Percentiles rank a stretch among this genome's conserved stretches.
These are phyloP conservation scores for Phellopilus nigrolimitatus DNA, from an alignment of 1,284 basidiomycete genomes.

Conservation along the genomic window DNA sequence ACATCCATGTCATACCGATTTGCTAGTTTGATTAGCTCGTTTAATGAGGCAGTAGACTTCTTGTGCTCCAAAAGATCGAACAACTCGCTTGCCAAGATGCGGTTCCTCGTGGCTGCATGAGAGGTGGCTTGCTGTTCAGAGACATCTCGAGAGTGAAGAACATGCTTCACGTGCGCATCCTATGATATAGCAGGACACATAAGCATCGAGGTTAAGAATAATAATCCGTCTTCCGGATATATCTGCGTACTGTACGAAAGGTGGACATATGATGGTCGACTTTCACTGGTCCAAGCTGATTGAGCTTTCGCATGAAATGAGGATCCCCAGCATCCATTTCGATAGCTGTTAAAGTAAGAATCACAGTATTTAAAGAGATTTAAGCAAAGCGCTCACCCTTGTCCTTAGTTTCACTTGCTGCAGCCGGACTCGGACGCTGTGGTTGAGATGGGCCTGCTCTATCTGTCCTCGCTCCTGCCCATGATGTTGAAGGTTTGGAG, in stretches of 20 bases:
- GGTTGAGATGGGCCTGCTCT: slow-evolving; percentile 18
- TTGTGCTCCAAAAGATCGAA: slow-evolving; percentile 61
- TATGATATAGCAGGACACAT: not conserved
- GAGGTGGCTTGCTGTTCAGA: slow-evolving; percentile 40
- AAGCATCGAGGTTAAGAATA: not conserved
- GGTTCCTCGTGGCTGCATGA: slow-evolving; percentile 38
- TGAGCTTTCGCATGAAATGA: slow-evolving; percentile 70
- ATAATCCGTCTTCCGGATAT: not conserved
- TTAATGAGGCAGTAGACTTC: slow-evolving; percentile 43
- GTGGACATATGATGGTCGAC: slow-evolving; percentile 65
- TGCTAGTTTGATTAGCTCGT: slow-evolving; percentile 48
- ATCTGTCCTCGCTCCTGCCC: slow-evolving; percentile 49
- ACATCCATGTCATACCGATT: slow-evolving; percentile 55
- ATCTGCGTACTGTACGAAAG: slow-evolving; percentile 45
- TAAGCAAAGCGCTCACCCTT: slow-evolving; percentile 35
- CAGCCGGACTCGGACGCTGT: too few species aligned
- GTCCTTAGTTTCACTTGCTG: slow-evolving; percentile 50
- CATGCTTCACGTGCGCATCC: slow-evolving; percentile 33
- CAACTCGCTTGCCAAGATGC: slow-evolving; percentile 54
- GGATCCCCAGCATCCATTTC: slow-evolving; percentile 68
- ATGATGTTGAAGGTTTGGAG: slow-evolving; percentile 41
- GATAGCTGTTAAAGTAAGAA: slow-evolving; percentile 43
- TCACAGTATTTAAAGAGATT: not conserved
- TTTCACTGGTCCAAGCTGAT: slow-evolving; percentile 62
- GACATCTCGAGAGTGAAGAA: slow-evolving; percentile 47